Conservation (phyloP, 164 flowering plant species). For the Nelumbo lutea region DNA sequence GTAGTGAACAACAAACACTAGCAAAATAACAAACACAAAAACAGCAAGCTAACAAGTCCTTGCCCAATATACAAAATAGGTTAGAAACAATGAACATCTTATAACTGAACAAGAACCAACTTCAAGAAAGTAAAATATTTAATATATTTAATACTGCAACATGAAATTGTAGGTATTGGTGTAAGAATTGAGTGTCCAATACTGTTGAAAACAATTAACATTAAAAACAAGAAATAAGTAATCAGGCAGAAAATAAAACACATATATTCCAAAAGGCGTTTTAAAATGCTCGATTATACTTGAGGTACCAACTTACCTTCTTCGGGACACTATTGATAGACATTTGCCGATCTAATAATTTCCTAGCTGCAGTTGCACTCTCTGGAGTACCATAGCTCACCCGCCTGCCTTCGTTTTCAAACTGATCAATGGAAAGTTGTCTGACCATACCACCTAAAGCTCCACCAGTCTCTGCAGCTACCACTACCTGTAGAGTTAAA, state of each 20-base stretch:
- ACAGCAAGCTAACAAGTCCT: no score
- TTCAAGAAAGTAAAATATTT: no score
- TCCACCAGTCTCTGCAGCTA: conserved; percentile 32
- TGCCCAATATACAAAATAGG: not conserved
- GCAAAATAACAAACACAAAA: no score
- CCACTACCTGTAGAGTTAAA: conserved; percentile 3
- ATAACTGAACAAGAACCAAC: not conserved
- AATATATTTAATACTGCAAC: no score
- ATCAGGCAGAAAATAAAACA: no score
- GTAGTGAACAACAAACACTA: no score
- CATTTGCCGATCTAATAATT: conserved; percentile 90
- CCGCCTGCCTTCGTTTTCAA: conserved; percentile 93
- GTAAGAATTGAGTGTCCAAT: no score
- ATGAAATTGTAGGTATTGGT: no score
- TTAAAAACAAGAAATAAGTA: no score
- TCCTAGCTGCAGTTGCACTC: conserved; percentile 95
- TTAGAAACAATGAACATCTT: not conserved
- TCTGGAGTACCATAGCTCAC: conserved; percentile 99
- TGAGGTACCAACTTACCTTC: conserved; percentile 50
- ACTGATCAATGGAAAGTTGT: conserved; percentile 82
- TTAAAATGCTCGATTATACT: not conserved
- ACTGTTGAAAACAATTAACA: no score
- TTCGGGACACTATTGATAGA: conserved; percentile 95
- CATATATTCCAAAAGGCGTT: not conserved
- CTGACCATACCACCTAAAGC: conserved; percentile 85